Conservation (phyloP, 2,329 filamentous ascomycete genomes). For the Exserohilum rostratum region DNA sequence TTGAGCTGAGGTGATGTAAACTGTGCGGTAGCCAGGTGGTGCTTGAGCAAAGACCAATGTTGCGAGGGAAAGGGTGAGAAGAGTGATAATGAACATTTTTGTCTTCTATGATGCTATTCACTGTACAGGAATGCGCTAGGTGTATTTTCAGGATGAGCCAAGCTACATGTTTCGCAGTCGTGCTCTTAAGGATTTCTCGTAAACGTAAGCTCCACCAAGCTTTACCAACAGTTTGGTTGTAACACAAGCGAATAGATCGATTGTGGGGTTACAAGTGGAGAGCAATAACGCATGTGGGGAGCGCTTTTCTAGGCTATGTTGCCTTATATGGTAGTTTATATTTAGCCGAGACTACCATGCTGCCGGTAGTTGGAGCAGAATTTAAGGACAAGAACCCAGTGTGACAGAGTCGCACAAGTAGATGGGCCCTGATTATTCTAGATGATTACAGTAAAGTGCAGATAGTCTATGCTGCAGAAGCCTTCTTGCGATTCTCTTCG, state of each 20-base stretch:
- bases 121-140: too few species aligned
- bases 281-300: conserved; percentile 2
- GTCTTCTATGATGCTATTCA: too few species aligned
- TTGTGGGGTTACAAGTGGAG: conserved; percentile 6
- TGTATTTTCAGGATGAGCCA: too few species aligned
- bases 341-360: conserved; percentile 14
- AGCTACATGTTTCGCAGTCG: too few species aligned
- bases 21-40: conserved; percentile 35
- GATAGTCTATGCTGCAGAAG: not conserved
- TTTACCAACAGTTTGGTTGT: not conserved
- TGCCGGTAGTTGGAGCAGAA: conserved; percentile 12
- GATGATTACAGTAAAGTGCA: too few species aligned
- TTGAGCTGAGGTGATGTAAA: conserved; percentile 39
- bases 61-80: conserved; percentile 29
- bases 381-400: not conserved
- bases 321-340: conserved; percentile 3
- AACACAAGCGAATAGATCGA: conserved; percentile 1
- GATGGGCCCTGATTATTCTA: not conserved
- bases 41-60: conserved; percentile 28
- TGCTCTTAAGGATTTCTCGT: too few species aligned
- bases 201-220: too few species aligned
- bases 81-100: conserved; percentile 23
- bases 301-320: not conserved
- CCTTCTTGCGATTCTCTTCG: conserved; percentile 10
- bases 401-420: not conserved